phyloP scores from a whole-genome alignment of 73 alveolate species.

The Paramecium pentaurelia region DNA sequence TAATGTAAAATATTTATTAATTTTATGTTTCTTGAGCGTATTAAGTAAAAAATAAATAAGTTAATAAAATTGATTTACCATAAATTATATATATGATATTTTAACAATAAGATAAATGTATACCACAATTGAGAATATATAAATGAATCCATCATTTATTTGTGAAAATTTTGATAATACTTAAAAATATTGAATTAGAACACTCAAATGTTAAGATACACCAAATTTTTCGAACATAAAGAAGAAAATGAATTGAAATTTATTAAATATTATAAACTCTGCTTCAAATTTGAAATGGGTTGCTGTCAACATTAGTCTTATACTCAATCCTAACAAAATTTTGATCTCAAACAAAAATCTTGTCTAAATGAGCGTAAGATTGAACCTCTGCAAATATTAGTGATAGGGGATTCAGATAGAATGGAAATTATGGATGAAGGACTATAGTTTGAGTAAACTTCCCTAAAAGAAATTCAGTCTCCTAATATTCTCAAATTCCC shows the following conservation, averaged over 20 bases:
- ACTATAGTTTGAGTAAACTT: background rate
- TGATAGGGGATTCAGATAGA: background rate
- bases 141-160: background rate
- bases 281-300: background rate
- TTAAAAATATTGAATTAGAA: background rate
- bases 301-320: background rate
- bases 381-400: background rate
- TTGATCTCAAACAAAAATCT: background rate
- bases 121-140: background rate
- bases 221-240: background rate
- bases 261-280: background rate
- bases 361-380: background rate
- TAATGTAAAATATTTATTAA: background rate
- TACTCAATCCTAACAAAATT: background rate
- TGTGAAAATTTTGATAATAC: background rate
- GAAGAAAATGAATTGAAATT: background rate
- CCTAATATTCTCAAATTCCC: background rate
- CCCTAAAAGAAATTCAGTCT: background rate
- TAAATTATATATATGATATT: background rate
- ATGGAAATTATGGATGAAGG: background rate
- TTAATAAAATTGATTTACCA: background rate
- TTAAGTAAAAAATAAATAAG: background rate
- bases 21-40: background rate
- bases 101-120: background rate
- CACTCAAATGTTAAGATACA: background rate